Evolutionary conservation across 495 filamentous ascomycete species (phyloP), one percentile per base, ranked within the genome.

Genomic region (Aspergillus asperescens): DNA sequence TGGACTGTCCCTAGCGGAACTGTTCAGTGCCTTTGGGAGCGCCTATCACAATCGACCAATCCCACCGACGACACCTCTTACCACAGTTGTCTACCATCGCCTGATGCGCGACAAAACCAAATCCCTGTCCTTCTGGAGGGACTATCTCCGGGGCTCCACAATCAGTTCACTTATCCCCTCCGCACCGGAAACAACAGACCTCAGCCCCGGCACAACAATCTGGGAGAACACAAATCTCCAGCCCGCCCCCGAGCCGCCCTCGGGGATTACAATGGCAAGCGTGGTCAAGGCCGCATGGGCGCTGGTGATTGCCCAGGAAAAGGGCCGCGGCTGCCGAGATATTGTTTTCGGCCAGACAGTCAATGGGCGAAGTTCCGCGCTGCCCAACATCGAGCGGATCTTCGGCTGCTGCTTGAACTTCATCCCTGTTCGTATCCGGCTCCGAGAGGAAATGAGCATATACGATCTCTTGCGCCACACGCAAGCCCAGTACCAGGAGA

Each of bases 371-470:
- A 63, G 66, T 39, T 52, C 59, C 13, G 39, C 67, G 3, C 45
- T 65, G 10, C 38, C 59, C 4, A 61, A 61, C 10, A 63, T 72
- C n/a, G 63, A 69, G 12, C 58, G 61, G 43, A 70, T 72, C 9
- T 52, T 69, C 19, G 72, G 73, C 0, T 64, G 64, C 10, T 78
- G 73, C 49, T 46, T 78, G 24, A 77, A 78, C 55, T 60, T 76
- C 25, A 54, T 77, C 0, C 76, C 76, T 6, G 68, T 73, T 1
- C 62, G 76, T 1, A 65, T 77, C 12, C 12, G 9, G 9, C 12
- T 18, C 38, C 38, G 18, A 20, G 12, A 16, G 18, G 25, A 27
- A 4, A 5, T 4, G 25, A 27, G 5, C 8, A 8, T 8, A 4
- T 5, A 27, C 4, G 8, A 4, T 8, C 25, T 27, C 25, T 8